phyloP scores from a whole-genome alignment of 2,329 filamentous ascomycete genomes.

The Colletotrichum spinosum region DNA sequence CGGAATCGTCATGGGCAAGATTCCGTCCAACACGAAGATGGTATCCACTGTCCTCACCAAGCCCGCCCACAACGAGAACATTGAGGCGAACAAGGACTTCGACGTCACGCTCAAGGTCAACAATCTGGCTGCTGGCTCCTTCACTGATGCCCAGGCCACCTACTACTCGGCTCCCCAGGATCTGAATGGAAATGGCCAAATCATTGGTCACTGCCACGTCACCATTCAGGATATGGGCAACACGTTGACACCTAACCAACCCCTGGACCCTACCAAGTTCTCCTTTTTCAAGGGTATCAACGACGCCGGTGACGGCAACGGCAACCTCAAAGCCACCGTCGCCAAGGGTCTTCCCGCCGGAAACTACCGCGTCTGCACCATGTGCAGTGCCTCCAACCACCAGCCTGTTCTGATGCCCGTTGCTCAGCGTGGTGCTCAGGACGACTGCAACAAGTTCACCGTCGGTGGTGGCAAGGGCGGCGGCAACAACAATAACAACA shows the following conservation, averaged over 20 bases:
- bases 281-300: constrained; percentile 77
- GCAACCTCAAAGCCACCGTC: constrained; percentile 65
- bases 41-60: constrained; percentile 66
- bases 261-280: constrained; percentile 65
- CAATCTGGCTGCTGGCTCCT: constrained; percentile 68
- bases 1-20: constrained; percentile 71
- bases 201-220: constrained; percentile 71
- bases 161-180: constrained; percentile 72
- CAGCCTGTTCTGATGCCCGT: constrained; percentile 75
- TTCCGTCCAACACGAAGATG: constrained; percentile 67
- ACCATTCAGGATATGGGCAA: constrained; percentile 68
- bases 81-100: constrained; percentile 62
- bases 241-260: constrained; percentile 60
- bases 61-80: constrained; percentile 63
- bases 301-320: constrained; percentile 67
- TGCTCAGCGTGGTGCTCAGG: constrained; percentile 74
- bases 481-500: constrained; percentile 39
- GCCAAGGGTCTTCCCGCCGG: constrained; percentile 69
- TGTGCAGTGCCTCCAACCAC: constrained; percentile 73
- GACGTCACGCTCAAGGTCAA: constrained; percentile 62
- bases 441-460: constrained; percentile 62
- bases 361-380: constrained; percentile 74
- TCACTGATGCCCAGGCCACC: constrained; percentile 69
- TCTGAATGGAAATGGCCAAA: constrained; percentile 58
- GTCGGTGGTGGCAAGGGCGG: constrained; percentile 40